Percentiles rank a stretch among this genome's conserved stretches.
phyloP scores from a whole-genome alignment of 768 basidiomycete genomes.

The Chiua virens region DNA sequence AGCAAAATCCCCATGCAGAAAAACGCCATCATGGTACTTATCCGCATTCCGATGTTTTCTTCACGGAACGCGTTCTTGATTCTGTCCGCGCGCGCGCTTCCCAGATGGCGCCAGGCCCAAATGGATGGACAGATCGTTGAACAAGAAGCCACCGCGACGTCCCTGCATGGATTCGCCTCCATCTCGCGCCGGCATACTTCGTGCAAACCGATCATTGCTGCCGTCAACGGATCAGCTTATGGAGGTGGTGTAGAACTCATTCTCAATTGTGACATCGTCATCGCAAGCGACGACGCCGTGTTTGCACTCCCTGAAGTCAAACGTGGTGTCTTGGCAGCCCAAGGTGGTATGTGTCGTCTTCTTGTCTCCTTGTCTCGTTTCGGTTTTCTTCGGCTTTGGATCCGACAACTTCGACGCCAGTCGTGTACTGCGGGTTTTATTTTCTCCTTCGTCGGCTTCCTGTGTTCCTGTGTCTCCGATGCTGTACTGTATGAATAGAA shows the following conservation, averaged over 20 bases:
- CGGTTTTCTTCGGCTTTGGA: not conserved
- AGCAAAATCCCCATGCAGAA: constrained; percentile 21
- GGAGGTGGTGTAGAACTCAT: constrained; percentile 69
- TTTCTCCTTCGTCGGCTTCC: constrained; percentile 1
- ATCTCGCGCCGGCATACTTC: constrained; percentile 64
- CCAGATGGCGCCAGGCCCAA: constrained; percentile 62
- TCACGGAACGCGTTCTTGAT: too few species aligned
- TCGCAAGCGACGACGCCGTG: constrained; percentile 63
- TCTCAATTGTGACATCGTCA: constrained; percentile 75
- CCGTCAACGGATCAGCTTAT: constrained; percentile 72
- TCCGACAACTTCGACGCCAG: not conserved
- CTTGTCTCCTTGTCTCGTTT: not conserved
- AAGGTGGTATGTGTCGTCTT: constrained; percentile 55
- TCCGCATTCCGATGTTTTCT: not conserved
- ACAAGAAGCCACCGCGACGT: constrained; percentile 39
- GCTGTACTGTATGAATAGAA: constrained; percentile 4
- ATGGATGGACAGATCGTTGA: constrained; percentile 44
- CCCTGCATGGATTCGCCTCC: constrained; percentile 66
- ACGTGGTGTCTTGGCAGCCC: constrained; percentile 69
- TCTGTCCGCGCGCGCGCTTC: not conserved
- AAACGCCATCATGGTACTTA: not conserved
- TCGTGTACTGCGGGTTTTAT: not conserved
- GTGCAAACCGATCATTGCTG: constrained; percentile 76
- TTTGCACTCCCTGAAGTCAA: constrained; percentile 80
- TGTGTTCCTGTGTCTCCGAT: not conserved